phyloP scores from a whole-genome alignment of 768 basidiomycete species.

The Collybia mongolica region DNA sequence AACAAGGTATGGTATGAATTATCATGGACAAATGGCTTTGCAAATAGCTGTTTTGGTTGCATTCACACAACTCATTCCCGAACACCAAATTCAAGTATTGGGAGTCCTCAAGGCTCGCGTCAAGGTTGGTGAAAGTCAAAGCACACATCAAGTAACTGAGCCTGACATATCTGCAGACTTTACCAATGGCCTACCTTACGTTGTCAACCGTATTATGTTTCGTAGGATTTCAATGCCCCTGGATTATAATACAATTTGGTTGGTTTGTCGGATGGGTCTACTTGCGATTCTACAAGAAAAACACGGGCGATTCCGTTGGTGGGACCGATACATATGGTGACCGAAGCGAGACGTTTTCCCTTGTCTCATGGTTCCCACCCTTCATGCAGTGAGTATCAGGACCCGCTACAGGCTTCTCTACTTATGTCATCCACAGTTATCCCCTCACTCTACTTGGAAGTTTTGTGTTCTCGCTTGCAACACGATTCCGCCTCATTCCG shows the following conservation, averaged over 20 bases:
- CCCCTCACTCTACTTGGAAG: constrained; percentile 71
- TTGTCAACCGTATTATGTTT: constrained; percentile 84
- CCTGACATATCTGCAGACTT: constrained; percentile 46
- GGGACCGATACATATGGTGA: constrained; percentile 84
- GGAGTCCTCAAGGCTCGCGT: constrained; percentile 84
- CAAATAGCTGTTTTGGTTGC: constrained; percentile 90
- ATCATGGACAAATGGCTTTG: constrained; percentile 91
- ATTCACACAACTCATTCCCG: constrained; percentile 96
- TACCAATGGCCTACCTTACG: constrained; percentile 94
- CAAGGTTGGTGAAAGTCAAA: constrained; percentile 70
- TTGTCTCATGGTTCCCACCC: constrained; percentile 96
- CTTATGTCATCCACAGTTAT: constrained; percentile 31
- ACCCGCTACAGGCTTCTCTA: too few relatives aligned
- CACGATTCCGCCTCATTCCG: constrained; percentile 75
- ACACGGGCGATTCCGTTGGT: constrained; percentile 58
- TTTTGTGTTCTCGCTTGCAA: constrained; percentile 64
- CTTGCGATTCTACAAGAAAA: constrained; percentile 95
- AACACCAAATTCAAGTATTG: constrained; percentile 94
- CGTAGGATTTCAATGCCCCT: constrained; percentile 84
- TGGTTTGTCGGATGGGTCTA: constrained; percentile 97
- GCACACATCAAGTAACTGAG: constrained; percentile 81
- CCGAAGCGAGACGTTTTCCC: constrained; percentile 92
- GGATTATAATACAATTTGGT: constrained; percentile 96
- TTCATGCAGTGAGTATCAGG: constrained; percentile 72
- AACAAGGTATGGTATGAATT: constrained; percentile 79